Conservation (phyloP, 306 rosid species). For the Lathyrus tuberosus region DNA sequence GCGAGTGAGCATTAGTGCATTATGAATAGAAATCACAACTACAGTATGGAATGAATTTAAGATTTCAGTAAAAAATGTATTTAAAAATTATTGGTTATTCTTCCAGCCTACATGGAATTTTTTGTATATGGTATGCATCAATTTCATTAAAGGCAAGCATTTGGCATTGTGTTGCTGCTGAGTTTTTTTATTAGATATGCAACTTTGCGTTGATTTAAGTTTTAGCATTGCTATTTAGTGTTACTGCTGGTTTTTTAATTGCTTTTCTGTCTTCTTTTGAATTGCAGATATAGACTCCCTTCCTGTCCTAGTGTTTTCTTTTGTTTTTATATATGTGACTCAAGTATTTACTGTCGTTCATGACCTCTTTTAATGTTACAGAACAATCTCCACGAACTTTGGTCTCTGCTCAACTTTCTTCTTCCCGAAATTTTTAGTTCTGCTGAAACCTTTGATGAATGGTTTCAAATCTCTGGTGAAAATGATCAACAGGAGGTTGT, state of each 20-base stretch:
- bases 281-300: neutral
- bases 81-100: neutral
- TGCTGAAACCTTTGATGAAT: constrained; percentile 97
- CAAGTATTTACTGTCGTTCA: constrained; percentile 26
- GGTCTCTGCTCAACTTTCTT: constrained; percentile 98
- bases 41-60: constrained; percentile 8
- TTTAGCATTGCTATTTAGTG: constrained; percentile 12
- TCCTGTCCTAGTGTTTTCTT: neutral
- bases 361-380: constrained; percentile 42
- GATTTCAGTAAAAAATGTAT: neutral
- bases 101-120: neutral
- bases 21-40: neutral
- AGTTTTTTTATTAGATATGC: constrained; percentile 1
- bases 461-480: constrained; percentile 99
- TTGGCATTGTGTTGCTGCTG: constrained; percentile 12
- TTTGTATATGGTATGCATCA: neutral
- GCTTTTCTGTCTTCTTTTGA: constrained; percentile 18
- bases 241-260: neutral
- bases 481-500: constrained; percentile 99
- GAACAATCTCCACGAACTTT: constrained; percentile 98
- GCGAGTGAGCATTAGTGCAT: neutral
- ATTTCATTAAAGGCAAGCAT: constrained; percentile 8
- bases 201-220: constrained; percentile 16
- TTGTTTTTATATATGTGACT: constrained; percentile 10
- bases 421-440: constrained; percentile 98